Base-by-base conservation (phyloP, 371 early-diverging fungal species). In the Haplosporangium sp. region DNA sequence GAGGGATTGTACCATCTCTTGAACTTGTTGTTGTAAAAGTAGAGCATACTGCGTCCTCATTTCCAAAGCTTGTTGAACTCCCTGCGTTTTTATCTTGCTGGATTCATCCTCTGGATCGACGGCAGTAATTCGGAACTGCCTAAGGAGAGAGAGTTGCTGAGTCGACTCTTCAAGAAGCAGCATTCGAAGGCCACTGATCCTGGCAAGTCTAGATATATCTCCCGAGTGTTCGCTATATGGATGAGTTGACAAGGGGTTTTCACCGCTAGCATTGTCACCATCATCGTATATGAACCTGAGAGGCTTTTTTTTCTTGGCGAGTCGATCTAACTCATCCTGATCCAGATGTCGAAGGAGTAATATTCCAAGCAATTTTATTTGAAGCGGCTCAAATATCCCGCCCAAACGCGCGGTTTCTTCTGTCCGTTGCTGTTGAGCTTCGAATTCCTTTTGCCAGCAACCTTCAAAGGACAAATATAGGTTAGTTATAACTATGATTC, bases 261-360 rank as follows among this genome's bases (percentile, higher is more conserved):
- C 5, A 27, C 39, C 20, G n/a, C 20, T 40, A 53, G 44, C 39
- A 10, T 62, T 17, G n/a, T 35, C 47, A 53, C 42, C 37, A 6
- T 62, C 37, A 44, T 73, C 71, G 50, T 78, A 78, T 0, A 48
- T 57, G 38, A 67, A 67, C 9, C 79, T 58, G 37, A 78, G 71
- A 0, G 79, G 79, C 27, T 78, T 78, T 60, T 71, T 74, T 37
- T 65, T 69, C 47, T 78, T 73, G 39, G 79, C 70, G 2, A 65
- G 44, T 11, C 79, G 71, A 50, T 78, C 74, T 20, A 78, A 45
- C 48, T 78, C 79, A 8, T 60, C 71, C 20, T 78, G 79, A 40
- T 78, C 79, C 19, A 78, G 61, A 34, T 78, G 79, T 44, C 79
- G 79, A 52, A 78, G 74, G 20, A 78, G 47, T 7, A 78, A 20